These are phyloP conservation scores for Cryptococcus sp. DNA, from an alignment of 1,284 basidiomycete genomes.

Conservation along the genomic window DNA sequence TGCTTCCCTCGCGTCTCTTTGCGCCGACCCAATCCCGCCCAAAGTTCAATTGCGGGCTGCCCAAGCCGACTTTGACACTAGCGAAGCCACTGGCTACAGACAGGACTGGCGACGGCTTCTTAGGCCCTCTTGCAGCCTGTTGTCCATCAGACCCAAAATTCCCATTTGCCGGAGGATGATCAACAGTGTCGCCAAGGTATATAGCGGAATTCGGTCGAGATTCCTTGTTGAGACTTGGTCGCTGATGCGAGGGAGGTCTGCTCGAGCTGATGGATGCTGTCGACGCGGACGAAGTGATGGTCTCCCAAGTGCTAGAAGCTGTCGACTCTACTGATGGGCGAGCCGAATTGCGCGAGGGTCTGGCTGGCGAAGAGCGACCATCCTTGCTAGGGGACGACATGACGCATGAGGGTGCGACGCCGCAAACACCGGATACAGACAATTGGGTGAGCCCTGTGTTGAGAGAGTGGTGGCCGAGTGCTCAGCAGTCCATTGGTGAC, in stretches of 20 bases:
- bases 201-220: neutral
- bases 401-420: neutral
- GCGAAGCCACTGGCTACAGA: conserved; percentile 21
- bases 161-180: neutral
- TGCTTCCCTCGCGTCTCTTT: neutral
- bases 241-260: neutral
- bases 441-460: no score
- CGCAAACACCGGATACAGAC: no score
- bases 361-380: neutral
- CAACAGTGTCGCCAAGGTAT: neutral
- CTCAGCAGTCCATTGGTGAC: no score
- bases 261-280: neutral
- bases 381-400: neutral
- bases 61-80: conserved; percentile 21
- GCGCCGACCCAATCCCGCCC: conserved; percentile 18
- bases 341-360: neutral
- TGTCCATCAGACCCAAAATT: neutral
- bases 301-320: neutral
- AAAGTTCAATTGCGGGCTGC: conserved; percentile 22
- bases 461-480: no score
- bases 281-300: neutral
- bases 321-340: neutral
- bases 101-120: conserved; percentile 1
- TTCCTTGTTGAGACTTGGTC: neutral
- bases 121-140: neutral